Percentiles rank a stretch among this genome's conserved stretches.
These are phyloP conservation scores for Berberis thunbergii DNA, from an alignment of 164 flowering plant genomes.

Conservation along the genomic window DNA sequence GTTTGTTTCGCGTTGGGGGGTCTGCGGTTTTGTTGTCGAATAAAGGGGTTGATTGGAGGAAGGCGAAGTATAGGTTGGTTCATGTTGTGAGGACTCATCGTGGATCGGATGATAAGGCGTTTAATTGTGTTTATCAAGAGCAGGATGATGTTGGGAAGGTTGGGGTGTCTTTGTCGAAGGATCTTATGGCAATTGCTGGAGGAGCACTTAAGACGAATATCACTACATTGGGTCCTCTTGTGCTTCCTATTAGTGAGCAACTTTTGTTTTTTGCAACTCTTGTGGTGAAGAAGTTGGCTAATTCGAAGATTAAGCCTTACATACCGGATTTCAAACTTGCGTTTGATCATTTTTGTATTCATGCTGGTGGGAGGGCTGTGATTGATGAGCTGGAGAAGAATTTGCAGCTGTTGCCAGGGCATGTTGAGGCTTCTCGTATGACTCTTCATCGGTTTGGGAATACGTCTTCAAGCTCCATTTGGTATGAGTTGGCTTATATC, in stretches of 20 bases:
- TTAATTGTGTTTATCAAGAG: slow-evolving; percentile 64
- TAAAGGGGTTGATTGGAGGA: slow-evolving; percentile 30
- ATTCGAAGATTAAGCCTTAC: slow-evolving; percentile 59
- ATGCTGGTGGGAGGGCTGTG: slow-evolving; percentile 84
- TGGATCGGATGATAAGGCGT: slow-evolving; percentile 72
- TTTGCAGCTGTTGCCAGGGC: slow-evolving; percentile 40
- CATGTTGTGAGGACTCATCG: slow-evolving; percentile 70
- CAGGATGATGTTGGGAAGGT: slow-evolving; percentile 58
- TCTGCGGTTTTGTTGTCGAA: slow-evolving; percentile 67
- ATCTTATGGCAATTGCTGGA: slow-evolving; percentile 76
- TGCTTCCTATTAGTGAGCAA: slow-evolving; percentile 71
- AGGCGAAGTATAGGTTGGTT: slow-evolving; percentile 62
- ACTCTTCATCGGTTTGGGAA: slow-evolving; percentile 72
- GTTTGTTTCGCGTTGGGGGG: slow-evolving; percentile 75
- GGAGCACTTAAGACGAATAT: slow-evolving; percentile 63
- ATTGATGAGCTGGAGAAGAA: slow-evolving; percentile 89
- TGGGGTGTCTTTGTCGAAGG: slow-evolving; percentile 71
- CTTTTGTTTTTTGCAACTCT: slow-evolving; percentile 53
- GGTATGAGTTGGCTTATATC: slow-evolving; percentile 74
- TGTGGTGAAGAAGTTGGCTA: slow-evolving; percentile 43
- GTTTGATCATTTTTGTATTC: slow-evolving; percentile 78
- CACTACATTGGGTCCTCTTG: slow-evolving; percentile 71
- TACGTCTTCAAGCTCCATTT: slow-evolving; percentile 74
- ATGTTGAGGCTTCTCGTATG: slow-evolving; percentile 80
- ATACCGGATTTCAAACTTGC: slow-evolving; percentile 86